Evolutionary conservation across 1,284 basidiomycete species (phyloP).

Genomic region (Sporisorium graminicola): DNA sequence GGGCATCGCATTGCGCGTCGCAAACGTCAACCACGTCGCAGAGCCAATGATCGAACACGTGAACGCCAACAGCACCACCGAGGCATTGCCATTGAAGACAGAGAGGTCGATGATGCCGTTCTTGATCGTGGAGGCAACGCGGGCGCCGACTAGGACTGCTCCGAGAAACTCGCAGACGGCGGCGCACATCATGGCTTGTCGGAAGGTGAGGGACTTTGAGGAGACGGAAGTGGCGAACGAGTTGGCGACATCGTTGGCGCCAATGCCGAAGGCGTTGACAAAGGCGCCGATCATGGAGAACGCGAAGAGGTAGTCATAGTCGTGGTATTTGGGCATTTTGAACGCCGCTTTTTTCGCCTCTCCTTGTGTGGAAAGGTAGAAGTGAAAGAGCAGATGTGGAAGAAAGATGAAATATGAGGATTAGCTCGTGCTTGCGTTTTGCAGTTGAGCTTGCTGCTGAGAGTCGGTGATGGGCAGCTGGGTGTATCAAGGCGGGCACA

Average conservation of each 20-base stretch:
- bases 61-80: slow-evolving; percentile 46
- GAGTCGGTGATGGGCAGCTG: background rate
- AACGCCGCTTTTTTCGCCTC: no score
- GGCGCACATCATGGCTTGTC: slow-evolving; percentile 42
- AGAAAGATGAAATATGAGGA: background rate
- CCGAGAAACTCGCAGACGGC: slow-evolving; percentile 54
- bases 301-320: slow-evolving; percentile 55
- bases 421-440: background rate
- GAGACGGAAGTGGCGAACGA: slow-evolving; percentile 55
- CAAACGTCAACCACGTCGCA: slow-evolving; percentile 47
- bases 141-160: slow-evolving; percentile 48
- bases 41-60: slow-evolving; percentile 52
- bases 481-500: background rate
- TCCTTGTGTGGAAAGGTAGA: no score
- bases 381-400: no score
- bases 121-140: slow-evolving; percentile 52
- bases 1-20: slow-evolving; percentile 47
- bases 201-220: slow-evolving; percentile 47
- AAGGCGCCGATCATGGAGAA: slow-evolving; percentile 46
- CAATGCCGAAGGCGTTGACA: slow-evolving; percentile 47
- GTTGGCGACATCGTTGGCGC: slow-evolving; percentile 60
- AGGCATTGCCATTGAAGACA: slow-evolving; percentile 42
- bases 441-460: background rate
- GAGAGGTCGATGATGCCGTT: slow-evolving; percentile 48
- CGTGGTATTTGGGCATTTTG: slow-evolving; percentile 40